A percentile compares a stretch with the other conserved stretches of the same genome.
phyloP scores from a whole-genome alignment of 75 land plant genomes.

The Cunninghamia lanceolata region DNA sequence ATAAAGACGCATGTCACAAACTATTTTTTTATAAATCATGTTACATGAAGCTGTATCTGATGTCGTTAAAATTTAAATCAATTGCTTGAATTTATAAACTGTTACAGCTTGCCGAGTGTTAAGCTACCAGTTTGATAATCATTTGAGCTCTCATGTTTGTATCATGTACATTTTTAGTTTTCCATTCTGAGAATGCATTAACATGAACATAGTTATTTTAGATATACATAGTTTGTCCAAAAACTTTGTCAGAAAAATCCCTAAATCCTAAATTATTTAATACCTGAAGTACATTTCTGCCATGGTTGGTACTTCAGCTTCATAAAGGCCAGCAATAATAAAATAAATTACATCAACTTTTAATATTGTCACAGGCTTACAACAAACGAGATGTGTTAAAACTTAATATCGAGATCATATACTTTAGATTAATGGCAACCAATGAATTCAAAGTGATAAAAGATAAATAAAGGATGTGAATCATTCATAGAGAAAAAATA shows the following conservation, averaged over 20 bases:
- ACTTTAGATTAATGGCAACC: too few relatives aligned
- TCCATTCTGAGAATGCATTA: too few relatives aligned
- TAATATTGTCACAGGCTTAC: neutral
- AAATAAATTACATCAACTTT: neutral
- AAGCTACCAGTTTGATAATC: too few relatives aligned
- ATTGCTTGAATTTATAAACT: too few relatives aligned
- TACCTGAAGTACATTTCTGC: neutral
- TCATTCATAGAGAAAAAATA: neutral
- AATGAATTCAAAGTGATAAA: too few relatives aligned
- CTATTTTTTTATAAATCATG: too few relatives aligned
- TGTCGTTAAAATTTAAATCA: too few relatives aligned
- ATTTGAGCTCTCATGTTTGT: too few relatives aligned
- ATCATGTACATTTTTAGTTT: too few relatives aligned
- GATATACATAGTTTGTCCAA: neutral
- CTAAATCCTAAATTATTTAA: neutral
- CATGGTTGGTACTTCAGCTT: neutral
- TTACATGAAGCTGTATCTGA: too few relatives aligned
- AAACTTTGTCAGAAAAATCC: neutral
- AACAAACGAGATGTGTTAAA: neutral
- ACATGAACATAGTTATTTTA: neutral
- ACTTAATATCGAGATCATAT: neutral
- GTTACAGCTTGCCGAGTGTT: too few relatives aligned
- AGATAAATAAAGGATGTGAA: neutral
- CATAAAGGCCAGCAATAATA: neutral
- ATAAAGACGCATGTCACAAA: too few relatives aligned